Evolutionary conservation across 2,329 filamentous ascomycete species (phyloP), one percentile per base, ranked within the genome.

Genomic region (Penicillium sp.): DNA sequence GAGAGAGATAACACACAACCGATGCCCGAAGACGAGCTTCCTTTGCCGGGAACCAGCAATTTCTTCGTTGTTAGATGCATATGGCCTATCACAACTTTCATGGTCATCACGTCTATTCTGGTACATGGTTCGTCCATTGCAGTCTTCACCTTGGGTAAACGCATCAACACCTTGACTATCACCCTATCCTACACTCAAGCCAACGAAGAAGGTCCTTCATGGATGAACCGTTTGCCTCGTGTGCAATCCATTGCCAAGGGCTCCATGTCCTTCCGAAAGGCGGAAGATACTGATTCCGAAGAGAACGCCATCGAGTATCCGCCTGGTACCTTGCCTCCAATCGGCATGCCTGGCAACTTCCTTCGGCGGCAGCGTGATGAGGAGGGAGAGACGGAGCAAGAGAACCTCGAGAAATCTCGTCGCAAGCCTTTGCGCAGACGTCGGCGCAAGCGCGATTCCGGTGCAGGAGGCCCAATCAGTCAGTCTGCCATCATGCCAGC

Each of bases 81-180:
- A 40, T 99, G 93, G 93, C 93, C 93, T 0, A 91, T 99, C 50
- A 89, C 88, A 0, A 89, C 89, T 0, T 99, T 99, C 71, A 76
- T 99, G 63, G 92, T 99, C 53, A 88, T 99, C 45, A 80, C 88
- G 3, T 99, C 93, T 11, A 99, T 99, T 62, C 73, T 97, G 31
- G 89, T 99, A 1, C 93, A 99, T 64, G 93, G 93, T 18, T 97
- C 93, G n/a, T 97, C 93, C 0, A 87, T 99, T 60, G 93, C 93
- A 4, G 93, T 99, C 8, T 99, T 99, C 63, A 97, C 93, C 0
- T 81, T 99, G 1, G 93, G 93, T 62, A 99, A 97, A 72, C 91
- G 88, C 53, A 99, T 99, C 80, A 97, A 97, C 73, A 97, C 93
- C 0, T 74, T 99, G 58, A 91, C 89, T 1, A 78, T 99, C 53